Percentiles rank a stretch among this genome's conserved stretches.
Evolutionary conservation across 345 rosid species (phyloP).

Genomic region (Sapria himalayana): DNA sequence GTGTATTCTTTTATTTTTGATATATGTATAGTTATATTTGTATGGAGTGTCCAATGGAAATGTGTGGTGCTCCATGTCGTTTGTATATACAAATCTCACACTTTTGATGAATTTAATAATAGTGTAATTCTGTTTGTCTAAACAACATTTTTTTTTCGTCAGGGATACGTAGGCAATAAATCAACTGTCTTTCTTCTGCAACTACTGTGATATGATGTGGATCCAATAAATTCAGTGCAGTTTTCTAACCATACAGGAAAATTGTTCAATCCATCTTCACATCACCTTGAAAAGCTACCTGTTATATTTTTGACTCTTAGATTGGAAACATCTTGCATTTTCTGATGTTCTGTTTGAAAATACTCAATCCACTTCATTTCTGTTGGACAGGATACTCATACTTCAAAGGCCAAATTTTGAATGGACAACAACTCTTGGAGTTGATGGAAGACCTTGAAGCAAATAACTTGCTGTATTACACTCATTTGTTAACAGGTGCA

Average conservation of each 20-base stretch:
- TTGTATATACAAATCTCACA: too few species aligned
- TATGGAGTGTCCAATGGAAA: too few species aligned
- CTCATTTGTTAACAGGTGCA: slow-evolving; percentile 87
- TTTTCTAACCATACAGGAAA: slow-evolving; percentile 96
- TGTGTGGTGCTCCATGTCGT: too few species aligned
- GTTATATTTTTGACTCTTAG: too few species aligned
- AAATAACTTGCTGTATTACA: slow-evolving; percentile 56
- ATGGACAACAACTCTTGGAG: slow-evolving; percentile 74
- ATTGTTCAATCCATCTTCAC: slow-evolving; percentile 19
- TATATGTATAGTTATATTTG: too few species aligned
- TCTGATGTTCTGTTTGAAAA: too few species aligned
- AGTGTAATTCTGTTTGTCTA: too few species aligned
- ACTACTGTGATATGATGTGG: slow-evolving; percentile 83
- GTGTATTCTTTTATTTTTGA: too few species aligned
- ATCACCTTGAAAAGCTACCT: too few species aligned
- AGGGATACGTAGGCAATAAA: slow-evolving; percentile 99
- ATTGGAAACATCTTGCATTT: too few species aligned
- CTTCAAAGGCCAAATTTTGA: slow-evolving; percentile 83
- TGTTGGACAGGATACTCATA: slow-evolving; percentile 85
- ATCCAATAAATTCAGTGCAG: slow-evolving; percentile 91
- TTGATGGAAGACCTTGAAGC: slow-evolving; percentile 82
- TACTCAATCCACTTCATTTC: too few species aligned
- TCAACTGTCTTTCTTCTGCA: slow-evolving; percentile 94
- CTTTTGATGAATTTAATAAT: too few species aligned
- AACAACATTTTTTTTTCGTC: slow-evolving; percentile 4